phyloP scores from a whole-genome alignment of 2,329 filamentous ascomycete species.

The Pezicula neosporulosa region DNA sequence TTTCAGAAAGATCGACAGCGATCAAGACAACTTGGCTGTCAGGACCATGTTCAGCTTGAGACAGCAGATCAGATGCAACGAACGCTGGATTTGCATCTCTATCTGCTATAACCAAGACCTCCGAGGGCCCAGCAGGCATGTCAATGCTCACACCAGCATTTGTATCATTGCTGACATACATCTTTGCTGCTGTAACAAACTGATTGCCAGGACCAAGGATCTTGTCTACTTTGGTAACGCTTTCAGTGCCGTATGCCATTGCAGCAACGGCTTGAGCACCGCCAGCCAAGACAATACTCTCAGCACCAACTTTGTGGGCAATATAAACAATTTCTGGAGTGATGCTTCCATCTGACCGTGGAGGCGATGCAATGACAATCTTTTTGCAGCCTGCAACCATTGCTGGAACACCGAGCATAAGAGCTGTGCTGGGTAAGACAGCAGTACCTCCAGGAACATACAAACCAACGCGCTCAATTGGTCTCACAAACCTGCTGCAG shows the following conservation, averaged over 20 bases:
- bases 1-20: constrained; percentile 72
- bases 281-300: constrained; percentile 92
- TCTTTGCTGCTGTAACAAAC: constrained; percentile 97
- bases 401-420: constrained; percentile 96
- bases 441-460: constrained; percentile 96
- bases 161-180: constrained; percentile 96
- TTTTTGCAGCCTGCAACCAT: constrained; percentile 96
- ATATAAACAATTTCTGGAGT: constrained; percentile 97
- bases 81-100: constrained; percentile 85
- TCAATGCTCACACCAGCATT: constrained; percentile 94
- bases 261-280: constrained; percentile 94
- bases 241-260: constrained; percentile 96
- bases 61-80: constrained; percentile 90
- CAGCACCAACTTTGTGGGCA: constrained; percentile 93
- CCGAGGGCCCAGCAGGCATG: constrained; percentile 96
- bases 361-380: constrained; percentile 90
- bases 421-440: constrained; percentile 91
- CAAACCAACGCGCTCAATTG: constrained; percentile 93
- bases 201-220: constrained; percentile 97
- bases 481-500: constrained; percentile 87
- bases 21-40: constrained; percentile 95
- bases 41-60: constrained; percentile 93
- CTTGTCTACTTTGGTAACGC: constrained; percentile 95
- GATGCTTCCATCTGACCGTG: constrained; percentile 81
- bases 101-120: constrained; percentile 95